Evolutionary conservation across 345 rosid species (phyloP), one percentile per base, ranked within the genome.

Genomic region (Orychophragmus violaceus): DNA sequence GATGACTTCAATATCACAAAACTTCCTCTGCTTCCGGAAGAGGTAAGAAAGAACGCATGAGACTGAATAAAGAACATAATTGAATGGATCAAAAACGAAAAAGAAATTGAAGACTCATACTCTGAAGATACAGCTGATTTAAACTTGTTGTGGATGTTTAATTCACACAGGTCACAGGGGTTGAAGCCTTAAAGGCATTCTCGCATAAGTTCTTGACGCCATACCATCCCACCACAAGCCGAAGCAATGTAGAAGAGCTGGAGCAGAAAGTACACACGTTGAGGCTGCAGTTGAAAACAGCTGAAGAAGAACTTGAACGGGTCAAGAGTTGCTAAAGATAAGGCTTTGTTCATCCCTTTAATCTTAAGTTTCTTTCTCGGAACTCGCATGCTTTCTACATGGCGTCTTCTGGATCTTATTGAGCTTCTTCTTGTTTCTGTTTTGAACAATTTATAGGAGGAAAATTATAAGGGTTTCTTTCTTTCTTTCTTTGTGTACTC

Each of bases 1-100:
- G 99, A 94, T 73, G 99, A 90, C 78, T 94, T 94, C 71, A 79
- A 88, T 74, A 90, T 94, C 80, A 87, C 96, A 55, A 94, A 94
- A 80, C 83, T 94, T 41, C 99, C 95, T 35, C 70, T 94, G 83
- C 82, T 94, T 59, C 97, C 97, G 10, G 88, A 85, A 70, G 99
- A 94, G 97, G 99, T 90, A 72, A 74, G 66, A 51, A 72, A 74
- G 66, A 51, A 58, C 0, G 4, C 59, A 24, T 59, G 59, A 50
- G 33, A 59, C 2, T 22, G 5, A 25, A 39, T 9, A 8, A 5
- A 50, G 53, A 69, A 59, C 12, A 36, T 29, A 29, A 25, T 1
- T 2, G 6, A 59, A 42, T 36, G n/a, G n/a, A n/a, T n/a, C n/a
- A n/a, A n/a, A n/a, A n/a, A n/a, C n/a, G n/a, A n/a, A n/a, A n/a